Conservation (phyloP, 345 rosid species). For the Eucalyptus curtisii region DNA sequence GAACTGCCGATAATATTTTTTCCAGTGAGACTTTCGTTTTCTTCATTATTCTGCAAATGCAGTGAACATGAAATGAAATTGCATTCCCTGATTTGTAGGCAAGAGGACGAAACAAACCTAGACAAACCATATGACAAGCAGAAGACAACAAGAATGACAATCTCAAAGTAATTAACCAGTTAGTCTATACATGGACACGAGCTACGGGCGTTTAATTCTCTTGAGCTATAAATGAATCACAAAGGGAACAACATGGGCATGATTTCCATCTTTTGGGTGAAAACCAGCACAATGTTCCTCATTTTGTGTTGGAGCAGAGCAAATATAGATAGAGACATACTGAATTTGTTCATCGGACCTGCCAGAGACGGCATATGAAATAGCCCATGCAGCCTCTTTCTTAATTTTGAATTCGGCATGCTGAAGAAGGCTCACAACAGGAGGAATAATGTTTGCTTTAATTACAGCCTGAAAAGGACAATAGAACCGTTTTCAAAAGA, state of each 20-base stretch:
- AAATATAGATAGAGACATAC: not conserved
- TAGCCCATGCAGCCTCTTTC: slow-evolving; percentile 37
- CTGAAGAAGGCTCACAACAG: slow-evolving; percentile 25
- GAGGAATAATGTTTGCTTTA: slow-evolving; percentile 18
- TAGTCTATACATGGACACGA: not conserved
- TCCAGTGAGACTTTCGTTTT: not conserved
- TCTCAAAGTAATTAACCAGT: not conserved
- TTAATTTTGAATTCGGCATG: slow-evolving; percentile 24
- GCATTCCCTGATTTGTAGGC: not conserved
- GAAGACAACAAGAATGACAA: not conserved
- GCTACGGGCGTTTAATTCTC: not conserved
- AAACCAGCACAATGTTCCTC: not conserved
- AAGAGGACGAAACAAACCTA: not conserved
- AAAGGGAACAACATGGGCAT: not conserved
- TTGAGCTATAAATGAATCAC: not conserved
- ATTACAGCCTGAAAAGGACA: slow-evolving; percentile 18
- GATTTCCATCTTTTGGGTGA: not conserved
- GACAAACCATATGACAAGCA: not conserved
- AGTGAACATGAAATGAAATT: not conserved
- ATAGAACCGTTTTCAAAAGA: not conserved
- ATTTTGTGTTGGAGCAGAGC: not conserved
- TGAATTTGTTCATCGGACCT: slow-evolving; percentile 23
- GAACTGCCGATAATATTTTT: not conserved
- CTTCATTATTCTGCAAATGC: not conserved
- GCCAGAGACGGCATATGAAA: slow-evolving; percentile 25